Conservation (phyloP, 1,139 yeast genomes). For the Blastobotrys persicus region DNA sequence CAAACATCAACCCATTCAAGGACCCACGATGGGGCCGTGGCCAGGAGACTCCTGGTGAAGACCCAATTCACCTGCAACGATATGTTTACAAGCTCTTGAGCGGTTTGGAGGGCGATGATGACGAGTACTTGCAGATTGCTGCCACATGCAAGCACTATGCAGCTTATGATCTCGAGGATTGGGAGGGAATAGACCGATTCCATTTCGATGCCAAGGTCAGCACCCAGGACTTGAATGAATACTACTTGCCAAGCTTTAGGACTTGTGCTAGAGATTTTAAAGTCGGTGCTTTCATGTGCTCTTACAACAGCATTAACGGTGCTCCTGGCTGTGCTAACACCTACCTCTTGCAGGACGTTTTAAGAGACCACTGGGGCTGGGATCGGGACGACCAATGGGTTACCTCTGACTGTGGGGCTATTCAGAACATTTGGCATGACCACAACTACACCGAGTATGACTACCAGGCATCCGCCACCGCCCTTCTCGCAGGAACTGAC, state of each 20-base stretch:
- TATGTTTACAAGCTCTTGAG: slow-evolving; percentile 35
- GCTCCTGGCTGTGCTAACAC: slow-evolving; percentile 56
- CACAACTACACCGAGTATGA: slow-evolving; percentile 43
- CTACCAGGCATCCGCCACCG: slow-evolving; percentile 47
- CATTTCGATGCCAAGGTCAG: slow-evolving; percentile 44
- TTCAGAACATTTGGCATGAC: slow-evolving; percentile 17
- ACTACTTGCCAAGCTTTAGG: slow-evolving; percentile 58
- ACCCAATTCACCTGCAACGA: slow-evolving; percentile 16
- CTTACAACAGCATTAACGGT: slow-evolving; percentile 54
- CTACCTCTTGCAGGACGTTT: slow-evolving; percentile 47
- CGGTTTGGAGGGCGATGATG: slow-evolving; percentile 54
- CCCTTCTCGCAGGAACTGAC: slow-evolving; percentile 20
- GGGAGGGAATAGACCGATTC: slow-evolving; percentile 42
- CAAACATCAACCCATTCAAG: slow-evolving; percentile 21
- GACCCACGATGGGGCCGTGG: slow-evolving; percentile 24
- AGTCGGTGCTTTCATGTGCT: slow-evolving; percentile 56
- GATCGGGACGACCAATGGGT: slow-evolving; percentile 48
- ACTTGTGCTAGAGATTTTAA: slow-evolving; percentile 49
- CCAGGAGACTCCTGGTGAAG: slow-evolving; percentile 23
- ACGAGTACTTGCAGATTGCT: slow-evolving; percentile 54
- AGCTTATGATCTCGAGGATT: slow-evolving; percentile 57
- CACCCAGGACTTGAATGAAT: slow-evolving; percentile 56
- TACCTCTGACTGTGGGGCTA: slow-evolving; percentile 60
- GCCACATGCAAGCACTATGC: slow-evolving; percentile 51
- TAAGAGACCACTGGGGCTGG: slow-evolving; percentile 55